Percentiles rank a stretch among this genome's conserved stretches.
phyloP scores from a whole-genome alignment of 257 asterid genomes.

The Oldenlandia corymbosa region DNA sequence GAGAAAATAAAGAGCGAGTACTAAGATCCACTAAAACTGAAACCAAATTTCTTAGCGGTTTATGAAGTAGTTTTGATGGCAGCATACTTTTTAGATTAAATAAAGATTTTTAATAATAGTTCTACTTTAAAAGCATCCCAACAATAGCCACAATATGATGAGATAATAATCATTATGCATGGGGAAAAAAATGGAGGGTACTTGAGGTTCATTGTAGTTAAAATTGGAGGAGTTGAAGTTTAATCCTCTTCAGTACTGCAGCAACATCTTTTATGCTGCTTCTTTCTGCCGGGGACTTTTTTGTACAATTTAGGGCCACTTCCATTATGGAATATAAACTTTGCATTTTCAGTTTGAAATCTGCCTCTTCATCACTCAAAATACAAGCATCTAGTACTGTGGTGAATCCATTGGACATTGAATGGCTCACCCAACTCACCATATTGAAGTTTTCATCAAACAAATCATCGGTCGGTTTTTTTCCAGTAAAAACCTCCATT shows the following conservation, averaged over 20 bases:
- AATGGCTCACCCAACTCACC: not conserved
- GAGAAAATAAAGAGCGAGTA: no score
- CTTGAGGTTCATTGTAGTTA: no score
- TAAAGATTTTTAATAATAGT: no score
- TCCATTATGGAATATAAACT: not conserved
- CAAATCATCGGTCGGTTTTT: not conserved
- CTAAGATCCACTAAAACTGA: no score
- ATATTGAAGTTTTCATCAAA: not conserved
- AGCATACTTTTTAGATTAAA: no score
- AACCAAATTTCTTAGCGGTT: no score
- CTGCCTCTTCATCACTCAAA: no score
- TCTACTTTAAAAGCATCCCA: no score
- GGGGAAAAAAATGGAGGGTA: no score
- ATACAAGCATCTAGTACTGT: not conserved
- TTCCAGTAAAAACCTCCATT: slow-evolving; percentile 4
- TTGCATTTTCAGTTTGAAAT: not conserved
- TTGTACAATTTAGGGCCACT: slow-evolving; percentile 1
- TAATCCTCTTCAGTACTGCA: not conserved
- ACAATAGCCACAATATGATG: no score
- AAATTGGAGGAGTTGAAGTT: not conserved
- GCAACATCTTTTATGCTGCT: not conserved
- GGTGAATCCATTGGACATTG: not conserved
- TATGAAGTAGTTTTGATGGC: no score
- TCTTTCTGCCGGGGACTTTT: not conserved
- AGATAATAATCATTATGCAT: no score